Base-by-base conservation (phyloP, 1,139 yeast species). In the Blastobotrys aristatus region DNA sequence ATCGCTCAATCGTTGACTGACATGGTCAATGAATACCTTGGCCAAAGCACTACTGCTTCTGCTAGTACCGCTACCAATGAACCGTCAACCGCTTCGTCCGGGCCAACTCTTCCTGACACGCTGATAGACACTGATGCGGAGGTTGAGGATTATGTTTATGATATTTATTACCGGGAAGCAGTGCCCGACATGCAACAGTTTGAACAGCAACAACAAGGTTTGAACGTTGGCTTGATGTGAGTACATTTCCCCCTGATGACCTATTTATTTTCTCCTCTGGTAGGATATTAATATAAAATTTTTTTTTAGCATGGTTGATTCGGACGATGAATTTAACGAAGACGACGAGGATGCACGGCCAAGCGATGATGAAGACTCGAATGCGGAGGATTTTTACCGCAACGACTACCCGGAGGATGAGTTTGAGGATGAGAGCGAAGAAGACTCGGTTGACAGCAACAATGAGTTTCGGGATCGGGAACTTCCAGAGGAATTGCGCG, bases 381-480 rank as follows among this genome's bases (percentile, higher is more conserved):
- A 84, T 58, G 65, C 96, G 13, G 97, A 92, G 66, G 89, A 86
- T 52, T 90, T 82, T 59, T 92, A 92, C 63, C 80, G 82, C 59
- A 92, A 92, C 65, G 97, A 92, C 61, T 92, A 92, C 60, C 98
- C 98, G 0, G 95, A 88, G 47, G 96, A 88, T 60, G 96, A 87
- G 3, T 46, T 37, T n/a, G 42, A 45, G 11, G n/a, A 24, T 17
- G 55, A 48, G 18, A 48, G 43, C 26, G 41, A 46, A 11, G 32
- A 30, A 34, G 37, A 29, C 8, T 18, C 18, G 10, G 29, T 4
- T 13, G 41, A 50, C 46, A 16, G 26, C 26, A 53, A 47, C 35
- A 57, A 53, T 31, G 58, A 49, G n/a, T 36, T 21, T 18, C 14
- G 35, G 16, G 37, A 44, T 26, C 11, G 18, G 11, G 37, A 36